These are phyloP conservation scores for Cutaneotrichosporon cavernicola DNA, from an alignment of 1,284 basidiomycete genomes.

Conservation along the genomic window DNA sequence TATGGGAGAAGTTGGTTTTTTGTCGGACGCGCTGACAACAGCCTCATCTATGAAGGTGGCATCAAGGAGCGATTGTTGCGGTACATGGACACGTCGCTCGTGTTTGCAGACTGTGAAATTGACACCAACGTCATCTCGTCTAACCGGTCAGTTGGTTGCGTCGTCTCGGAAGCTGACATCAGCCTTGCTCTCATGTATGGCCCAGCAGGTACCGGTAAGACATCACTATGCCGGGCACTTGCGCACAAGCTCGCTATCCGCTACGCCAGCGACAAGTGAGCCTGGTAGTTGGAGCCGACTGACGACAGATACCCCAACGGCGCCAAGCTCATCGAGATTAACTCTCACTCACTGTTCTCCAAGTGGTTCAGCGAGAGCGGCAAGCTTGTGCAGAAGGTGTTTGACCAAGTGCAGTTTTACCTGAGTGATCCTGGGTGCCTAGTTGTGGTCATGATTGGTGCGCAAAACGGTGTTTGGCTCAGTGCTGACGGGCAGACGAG, in stretches of 20 bases:
- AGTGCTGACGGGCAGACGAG: conserved; percentile 65
- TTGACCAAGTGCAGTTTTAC: conserved; percentile 82
- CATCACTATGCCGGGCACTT: conserved; percentile 86
- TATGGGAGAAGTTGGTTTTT: conserved; percentile 64
- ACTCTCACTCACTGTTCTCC: conserved; percentile 92
- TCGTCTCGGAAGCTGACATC: conserved; percentile 9
- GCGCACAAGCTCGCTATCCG: conserved; percentile 95
- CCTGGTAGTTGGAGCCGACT: conserved; percentile 6
- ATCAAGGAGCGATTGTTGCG: conserved; percentile 85
- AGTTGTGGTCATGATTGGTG: conserved; percentile 91
- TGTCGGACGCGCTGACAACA: conserved; percentile 41
- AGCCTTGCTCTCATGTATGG: conserved; percentile 88
- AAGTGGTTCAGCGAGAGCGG: conserved; percentile 99
- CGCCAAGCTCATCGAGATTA: conserved; percentile 90
- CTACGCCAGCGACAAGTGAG: conserved; percentile 68
- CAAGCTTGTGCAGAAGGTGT: conserved; percentile 93
- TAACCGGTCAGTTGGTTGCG: conserved; percentile 64
- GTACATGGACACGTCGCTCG: conserved; percentile 89
- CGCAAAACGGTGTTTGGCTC: conserved; percentile 15
- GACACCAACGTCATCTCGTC: conserved; percentile 91
- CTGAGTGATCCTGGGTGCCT: conserved; percentile 84
- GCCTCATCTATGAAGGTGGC: conserved; percentile 82
- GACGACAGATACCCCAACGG: conserved; percentile 66
- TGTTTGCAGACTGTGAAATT: conserved; percentile 83
- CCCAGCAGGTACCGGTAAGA: conserved; percentile 97